Percentiles rank a stretch among this genome's conserved stretches.
Conservation (phyloP, 2,329 filamentous ascomycete species). For the Aspergillus puulaauensis region DNA sequence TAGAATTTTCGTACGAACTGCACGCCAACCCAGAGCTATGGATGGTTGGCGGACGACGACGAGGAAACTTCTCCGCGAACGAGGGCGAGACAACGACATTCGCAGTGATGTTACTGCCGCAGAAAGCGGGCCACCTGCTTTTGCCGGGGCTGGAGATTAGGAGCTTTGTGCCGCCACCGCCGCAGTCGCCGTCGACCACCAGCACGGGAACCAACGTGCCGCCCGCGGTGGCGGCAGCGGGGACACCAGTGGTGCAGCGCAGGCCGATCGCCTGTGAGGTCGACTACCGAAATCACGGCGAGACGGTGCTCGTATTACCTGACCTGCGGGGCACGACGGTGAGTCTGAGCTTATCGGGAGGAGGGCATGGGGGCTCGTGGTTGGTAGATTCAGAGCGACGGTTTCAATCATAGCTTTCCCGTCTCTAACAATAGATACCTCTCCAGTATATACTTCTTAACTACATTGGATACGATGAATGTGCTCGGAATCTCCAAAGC, state of each 20-base stretch:
- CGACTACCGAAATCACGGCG: conserved; percentile 74
- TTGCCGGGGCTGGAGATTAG: conserved; percentile 78
- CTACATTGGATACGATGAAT: too few species aligned
- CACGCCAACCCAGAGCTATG: conserved; percentile 72
- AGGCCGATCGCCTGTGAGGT: conserved; percentile 65
- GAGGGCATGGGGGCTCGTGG: conserved; percentile 57
- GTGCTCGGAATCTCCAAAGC: too few species aligned
- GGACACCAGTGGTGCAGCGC: conserved; percentile 24
- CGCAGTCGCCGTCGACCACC: conserved; percentile 23
- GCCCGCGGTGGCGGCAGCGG: conserved; percentile 13
- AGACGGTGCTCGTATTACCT: conserved; percentile 72
- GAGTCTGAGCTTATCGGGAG: conserved; percentile 67
- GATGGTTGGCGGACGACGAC: conserved; percentile 79
- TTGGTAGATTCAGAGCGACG: conserved; percentile 62
- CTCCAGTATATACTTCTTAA: too few species aligned
- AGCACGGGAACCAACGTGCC: conserved; percentile 10
- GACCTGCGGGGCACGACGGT: conserved; percentile 72
- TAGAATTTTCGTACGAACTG: conserved; percentile 83
- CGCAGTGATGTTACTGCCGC: conserved; percentile 73
- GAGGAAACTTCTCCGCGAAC: conserved; percentile 66
- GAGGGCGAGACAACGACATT: conserved; percentile 55
- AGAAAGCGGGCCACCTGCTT: conserved; percentile 74
- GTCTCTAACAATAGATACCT: too few species aligned
- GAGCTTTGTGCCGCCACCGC: conserved; percentile 50
- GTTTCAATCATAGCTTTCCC: neutral